Evolutionary conservation across 1,139 yeast genomes (phyloP), one percentile per base, ranked within the genome.

Genomic region (Hyphopichia buzzinii): DNA sequence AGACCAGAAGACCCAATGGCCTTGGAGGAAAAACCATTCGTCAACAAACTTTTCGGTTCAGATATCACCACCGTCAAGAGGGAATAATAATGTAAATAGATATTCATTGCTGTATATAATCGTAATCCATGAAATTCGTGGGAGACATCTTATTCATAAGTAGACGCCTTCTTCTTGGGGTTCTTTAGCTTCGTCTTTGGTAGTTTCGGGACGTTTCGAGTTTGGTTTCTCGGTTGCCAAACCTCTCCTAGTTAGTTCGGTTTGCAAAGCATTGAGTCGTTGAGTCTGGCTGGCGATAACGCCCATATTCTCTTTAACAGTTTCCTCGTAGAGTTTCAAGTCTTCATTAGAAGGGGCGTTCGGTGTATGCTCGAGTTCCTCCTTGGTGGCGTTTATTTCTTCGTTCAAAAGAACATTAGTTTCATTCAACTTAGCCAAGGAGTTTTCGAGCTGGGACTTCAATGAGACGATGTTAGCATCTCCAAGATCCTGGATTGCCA

Each of bases 1-100:
- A 69, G 75, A 47, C 83, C 84, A 14, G 84, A 81, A 39, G 94
- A 84, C 54, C 71, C 76, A 4, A 67, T 67, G 29, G 55, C 52
- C 21, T 39, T 55, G 29, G 72, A 66, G 31, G 77, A 71, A 43
- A 69, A 69, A 46, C 66, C 74, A 16, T 71, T 70, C 47, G 53
- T 62, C 44, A 63, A 67, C 42, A 69, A 67, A 50, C 57, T 71
- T 41, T 64, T 67, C 43, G 74, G 74, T n/a, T 59, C 55, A 10
- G 67, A 64, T 22, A 55, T 52, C 27, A 49, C 54, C 19, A 54
- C 55, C 3, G 54, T 64, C 31, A 52, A 50, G 33, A 60, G 54
- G 46, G 43, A 48, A 12, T 46, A 46, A 30, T 34, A 32, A 35
- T 44, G 47, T 40, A 43, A 31, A 39, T 44, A 41, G 4, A 26